Evolutionary conservation across 331 rosid species (phyloP), one percentile per base, ranked within the genome.

Genomic region (Prunus yedoensis): DNA sequence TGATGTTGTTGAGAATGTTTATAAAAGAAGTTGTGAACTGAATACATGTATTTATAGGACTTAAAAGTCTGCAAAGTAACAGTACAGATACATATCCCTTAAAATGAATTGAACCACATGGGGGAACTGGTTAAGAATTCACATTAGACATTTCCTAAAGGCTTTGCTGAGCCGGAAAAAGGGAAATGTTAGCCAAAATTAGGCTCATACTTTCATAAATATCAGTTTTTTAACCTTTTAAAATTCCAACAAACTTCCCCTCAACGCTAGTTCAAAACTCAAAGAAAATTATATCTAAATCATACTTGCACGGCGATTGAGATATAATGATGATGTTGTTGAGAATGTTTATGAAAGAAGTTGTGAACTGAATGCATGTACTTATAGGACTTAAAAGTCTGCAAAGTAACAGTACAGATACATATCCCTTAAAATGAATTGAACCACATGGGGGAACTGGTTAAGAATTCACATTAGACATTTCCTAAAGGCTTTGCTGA

Each of bases 51-150:
- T 54, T 75, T 75, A 38, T 59, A 53, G 60, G 66, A 80, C 35
- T 45, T 53, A 4, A 10, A 35, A 5, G 53, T 49, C 76, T 62
- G 25, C 68, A 68, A 51, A 30, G 16, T 67, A 68, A 68, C 79
- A 65, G 81, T 81, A 77, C 79, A 86, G 58, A 69, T n/a, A 60
- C 66, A 73, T 67, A 69, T 77, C 82, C 84, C 85, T 28, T 66
- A 67, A 79, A 82, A 75, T 38, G 78, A 74, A 83, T 46, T 52
- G 68, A 80, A 71, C 81, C 78, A 81, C 85, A 65, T 30, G 41
- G 56, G n/a, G 67, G 70, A 82, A 74, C 69, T 51, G 70, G 73
- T 30, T 77, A 59, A 50, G 66, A 77, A 78, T 77, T 67, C 56
- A 79, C 68, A 81, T 74, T 77, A 49, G 50, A 76, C 65, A 60